Evolutionary conservation across 495 filamentous ascomycete genomes (phyloP).

Genomic region (Penicillium salamii): DNA sequence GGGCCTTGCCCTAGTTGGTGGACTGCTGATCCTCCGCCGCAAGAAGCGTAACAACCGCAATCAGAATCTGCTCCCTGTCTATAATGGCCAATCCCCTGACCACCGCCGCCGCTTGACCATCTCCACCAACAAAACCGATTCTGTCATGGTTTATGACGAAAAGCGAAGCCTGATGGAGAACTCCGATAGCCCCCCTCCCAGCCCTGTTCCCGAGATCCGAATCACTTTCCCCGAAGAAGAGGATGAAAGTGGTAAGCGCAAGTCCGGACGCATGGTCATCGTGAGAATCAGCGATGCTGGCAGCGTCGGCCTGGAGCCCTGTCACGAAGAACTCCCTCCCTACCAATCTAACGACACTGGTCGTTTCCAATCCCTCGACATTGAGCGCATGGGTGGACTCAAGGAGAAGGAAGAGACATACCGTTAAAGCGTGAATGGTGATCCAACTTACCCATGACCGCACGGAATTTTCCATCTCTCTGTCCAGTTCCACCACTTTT

Average conservation of each 20-base stretch:
- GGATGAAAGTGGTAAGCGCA: slow-evolving; percentile 72
- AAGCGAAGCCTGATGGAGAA: slow-evolving; percentile 69
- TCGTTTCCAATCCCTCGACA: slow-evolving; percentile 86
- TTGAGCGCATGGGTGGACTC: slow-evolving; percentile 90
- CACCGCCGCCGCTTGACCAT: slow-evolving; percentile 69
- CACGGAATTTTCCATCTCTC: slow-evolving; percentile 5
- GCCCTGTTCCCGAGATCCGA: slow-evolving; percentile 93
- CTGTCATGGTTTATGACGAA: slow-evolving; percentile 71
- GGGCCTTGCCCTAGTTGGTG: slow-evolving; percentile 60
- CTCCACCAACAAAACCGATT: slow-evolving; percentile 57
- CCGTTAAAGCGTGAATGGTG: slow-evolving; percentile 24
- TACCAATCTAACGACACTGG: slow-evolving; percentile 74
- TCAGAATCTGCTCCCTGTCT: slow-evolving; percentile 55
- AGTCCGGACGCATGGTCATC: slow-evolving; percentile 85
- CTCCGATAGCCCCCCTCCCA: slow-evolving; percentile 70
- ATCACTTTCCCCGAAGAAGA: slow-evolving; percentile 99
- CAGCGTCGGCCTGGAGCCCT: slow-evolving; percentile 81
- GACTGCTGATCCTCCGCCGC: slow-evolving; percentile 69
- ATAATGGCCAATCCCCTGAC: slow-evolving; percentile 48
- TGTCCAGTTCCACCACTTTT: slow-evolving; percentile 18
- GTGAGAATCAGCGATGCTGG: slow-evolving; percentile 86
- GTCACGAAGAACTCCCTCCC: slow-evolving; percentile 77
- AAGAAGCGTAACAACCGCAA: slow-evolving; percentile 53
- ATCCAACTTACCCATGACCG: not conserved
- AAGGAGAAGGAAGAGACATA: slow-evolving; percentile 74